Evolutionary conservation across 2,329 filamentous ascomycete genomes (phyloP), one percentile per base, ranked within the genome.

Genomic region (Aspergillus neoniger): DNA sequence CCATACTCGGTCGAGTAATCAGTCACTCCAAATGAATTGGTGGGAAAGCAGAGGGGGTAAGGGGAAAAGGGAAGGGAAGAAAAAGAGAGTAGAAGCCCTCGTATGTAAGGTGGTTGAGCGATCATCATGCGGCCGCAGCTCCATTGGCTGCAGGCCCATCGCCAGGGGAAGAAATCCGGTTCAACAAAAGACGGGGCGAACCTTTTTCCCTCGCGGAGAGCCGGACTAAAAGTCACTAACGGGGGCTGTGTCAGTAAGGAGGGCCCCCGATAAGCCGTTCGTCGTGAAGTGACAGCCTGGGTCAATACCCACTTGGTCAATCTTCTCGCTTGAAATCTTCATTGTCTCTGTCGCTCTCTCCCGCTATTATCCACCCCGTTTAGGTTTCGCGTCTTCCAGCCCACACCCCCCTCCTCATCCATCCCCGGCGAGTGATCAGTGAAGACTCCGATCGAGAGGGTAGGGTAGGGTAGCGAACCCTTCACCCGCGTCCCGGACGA

Each of bases 241-340:
- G 51, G 61, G 61, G 61, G 58, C 61, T 60, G 60, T 63, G 61
- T 59, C 61, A 61, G 61, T 63, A 63, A 63, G 61, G 57, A 57
- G 41, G 49, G 38, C 17, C 17, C 19, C 41, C 41, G 41, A 23
- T 21, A 23, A 21, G n/a, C 19, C 10, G 41, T 44, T 44, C 51
- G 36, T 25, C 32, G 32, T 14, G 32, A 36, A 36, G 12, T 36
- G 32, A 36, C 32, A 36, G 32, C 32, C 32, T 36, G 10, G 32
- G 32, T 36, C 32, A 6, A 36, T 36, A 36, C 32, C 32, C 32
- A 15, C 32, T 36, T 36, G 10, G 12, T 15, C 32, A 36, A 14
- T 14, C 32, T 5, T 14, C 32, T 36, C 32, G 32, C 32, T 14
- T 36, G 12, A 6, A 32, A 36, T 36, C 32, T 36, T 36, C 30